Evolutionary conservation across 768 basidiomycete genomes (phyloP).

Genomic region (Antrodiella citrinella): DNA sequence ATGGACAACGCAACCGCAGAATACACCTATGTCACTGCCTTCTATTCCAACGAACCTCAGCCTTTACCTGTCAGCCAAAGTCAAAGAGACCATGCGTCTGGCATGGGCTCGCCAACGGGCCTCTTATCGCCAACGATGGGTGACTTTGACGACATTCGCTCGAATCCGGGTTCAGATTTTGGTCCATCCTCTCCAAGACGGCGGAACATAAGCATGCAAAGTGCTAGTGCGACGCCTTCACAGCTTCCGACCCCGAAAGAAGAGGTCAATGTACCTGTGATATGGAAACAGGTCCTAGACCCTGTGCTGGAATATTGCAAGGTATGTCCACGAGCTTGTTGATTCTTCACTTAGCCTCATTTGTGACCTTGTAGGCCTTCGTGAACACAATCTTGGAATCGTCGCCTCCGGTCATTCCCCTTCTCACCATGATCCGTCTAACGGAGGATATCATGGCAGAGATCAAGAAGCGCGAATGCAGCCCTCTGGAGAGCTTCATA

Average conservation of each 20-base stretch:
- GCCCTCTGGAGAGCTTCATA: constrained; percentile 75
- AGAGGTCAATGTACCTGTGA: constrained; percentile 47
- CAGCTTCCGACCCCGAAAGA: constrained; percentile 30
- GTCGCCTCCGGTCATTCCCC: constrained; percentile 61
- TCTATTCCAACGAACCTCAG: constrained; percentile 47
- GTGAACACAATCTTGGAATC: constrained; percentile 63
- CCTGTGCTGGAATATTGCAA: constrained; percentile 83
- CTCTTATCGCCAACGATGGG: constrained; percentile 17
- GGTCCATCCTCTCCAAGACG: constrained; percentile 9
- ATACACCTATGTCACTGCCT: constrained; percentile 78
- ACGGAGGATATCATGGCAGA: constrained; percentile 74
- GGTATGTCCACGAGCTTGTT: constrained; percentile 30
- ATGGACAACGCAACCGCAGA: constrained; percentile 94
- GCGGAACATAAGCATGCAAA: constrained; percentile 16
- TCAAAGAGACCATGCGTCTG: constrained; percentile 6
- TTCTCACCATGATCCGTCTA: constrained; percentile 87
- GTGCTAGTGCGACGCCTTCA: constrained; percentile 6
- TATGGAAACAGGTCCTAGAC: constrained; percentile 93
- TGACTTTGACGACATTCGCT: constrained; percentile 20
- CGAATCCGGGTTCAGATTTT: constrained; percentile 31
- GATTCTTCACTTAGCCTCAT: constrained; percentile 1
- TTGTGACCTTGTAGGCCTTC: constrained; percentile 47
- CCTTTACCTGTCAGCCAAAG: constrained; percentile 6
- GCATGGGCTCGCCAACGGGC: constrained; percentile 30
- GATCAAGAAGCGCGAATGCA: constrained; percentile 68